Evolutionary conservation across 208 protist species (phyloP), one percentile per base, ranked within the genome.

Genomic region (Leptomonas pyrrhocoris): DNA sequence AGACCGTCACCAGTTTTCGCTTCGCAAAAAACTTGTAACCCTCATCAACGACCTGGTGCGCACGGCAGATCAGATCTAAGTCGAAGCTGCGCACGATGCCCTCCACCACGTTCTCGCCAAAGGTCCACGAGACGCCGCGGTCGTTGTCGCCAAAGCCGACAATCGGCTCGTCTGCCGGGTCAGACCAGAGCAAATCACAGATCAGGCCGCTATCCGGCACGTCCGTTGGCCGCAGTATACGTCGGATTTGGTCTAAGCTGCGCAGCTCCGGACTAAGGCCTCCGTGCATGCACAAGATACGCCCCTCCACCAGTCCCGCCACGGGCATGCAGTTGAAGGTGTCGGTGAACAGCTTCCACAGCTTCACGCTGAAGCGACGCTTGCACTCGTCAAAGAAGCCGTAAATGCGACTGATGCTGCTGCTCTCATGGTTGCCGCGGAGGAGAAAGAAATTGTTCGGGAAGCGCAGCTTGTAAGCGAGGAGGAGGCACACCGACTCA

Each of bases 111-210:
- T 94, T 83, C 30, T 80, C 79, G 34, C 93, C 90, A 77, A 95
- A 97, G 13, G 86, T 89, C 62, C 78, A 93, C 38, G 88, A 90
- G n/a, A 84, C 83, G 30, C 94, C 90, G 25, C 91, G 78, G 51
- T 74, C 74, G 68, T 94, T 96, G 53, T 82, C 77, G 21, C 79
- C 79, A 56, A 78, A 88, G 23, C 82, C 82, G 45, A 50, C 27
- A 64, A 74, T 87, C 2, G 84, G 82, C 13, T 77, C 74, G 25
- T 96, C 94, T 16, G 98, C 96, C n/a, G 99, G 99, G 82, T 99
- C 99, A 4, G 97, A 95, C 99, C 99, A 99, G 11, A 99, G 84
- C 43, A 99, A 75, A 68, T 99, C 99, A 86, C 98, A 99, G 5
- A 99, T 83, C 40, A 99, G 80, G 4, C 83, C 83, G 62, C 63